Evolutionary conservation across 2,329 filamentous ascomycete species (phyloP).

Genomic region (Blumeriella jaapii): DNA sequence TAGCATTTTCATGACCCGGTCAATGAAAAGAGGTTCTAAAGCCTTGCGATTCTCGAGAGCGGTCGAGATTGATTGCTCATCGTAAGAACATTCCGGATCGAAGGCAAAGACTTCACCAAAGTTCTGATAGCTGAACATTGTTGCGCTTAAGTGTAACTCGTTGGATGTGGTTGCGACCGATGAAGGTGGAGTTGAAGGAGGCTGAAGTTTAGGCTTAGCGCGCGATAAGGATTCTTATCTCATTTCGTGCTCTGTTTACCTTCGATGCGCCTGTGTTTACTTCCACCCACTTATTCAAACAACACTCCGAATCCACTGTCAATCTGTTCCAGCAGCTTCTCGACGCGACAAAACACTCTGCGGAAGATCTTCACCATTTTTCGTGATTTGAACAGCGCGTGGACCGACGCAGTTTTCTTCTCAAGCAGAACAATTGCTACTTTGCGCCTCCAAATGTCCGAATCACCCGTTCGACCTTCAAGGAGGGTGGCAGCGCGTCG

Average conservation of each 20-base stretch:
- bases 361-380: no score
- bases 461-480: constrained; percentile 40
- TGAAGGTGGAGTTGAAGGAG: not conserved
- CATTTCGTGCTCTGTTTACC: constrained; percentile 2
- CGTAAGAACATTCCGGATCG: constrained; percentile 49
- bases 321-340: constrained; percentile 2
- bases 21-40: constrained; percentile 61
- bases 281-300: not conserved
- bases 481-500: constrained; percentile 53
- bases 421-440: no score
- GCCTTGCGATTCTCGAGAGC: constrained; percentile 56
- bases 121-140: constrained; percentile 53
- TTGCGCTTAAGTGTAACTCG: constrained; percentile 7
- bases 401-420: no score
- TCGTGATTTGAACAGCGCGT: no score
- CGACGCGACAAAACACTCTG: constrained; percentile 10
- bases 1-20: constrained; percentile 60
- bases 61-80: constrained; percentile 45
- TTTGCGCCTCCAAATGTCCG: constrained; percentile 16
- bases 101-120: constrained; percentile 58
- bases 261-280: constrained; percentile 1
- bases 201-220: constrained; percentile 4
- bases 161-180: not conserved
- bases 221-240: not conserved
- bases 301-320: constrained; percentile 8